These are phyloP conservation scores for Rhizomucor miehei DNA, from an alignment of 371 early-diverging fungal species.

Conservation along the genomic window DNA sequence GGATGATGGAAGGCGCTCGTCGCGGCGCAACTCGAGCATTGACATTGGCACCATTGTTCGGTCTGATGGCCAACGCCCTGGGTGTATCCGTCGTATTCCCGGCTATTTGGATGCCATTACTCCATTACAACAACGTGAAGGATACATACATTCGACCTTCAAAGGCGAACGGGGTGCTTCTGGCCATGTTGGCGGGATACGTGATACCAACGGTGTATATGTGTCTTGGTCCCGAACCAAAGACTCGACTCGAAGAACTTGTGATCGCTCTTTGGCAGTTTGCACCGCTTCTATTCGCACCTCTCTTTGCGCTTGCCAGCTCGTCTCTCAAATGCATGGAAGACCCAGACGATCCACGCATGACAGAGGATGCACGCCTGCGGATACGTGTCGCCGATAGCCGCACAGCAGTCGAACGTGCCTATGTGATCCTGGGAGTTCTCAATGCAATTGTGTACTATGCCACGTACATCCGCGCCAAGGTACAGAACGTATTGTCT, in stretches of 20 bases:
- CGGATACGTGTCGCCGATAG: conserved; percentile 11
- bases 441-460: conserved; percentile 11
- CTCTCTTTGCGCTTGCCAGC: background rate
- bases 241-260: background rate
- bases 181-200: conserved; percentile 10
- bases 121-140: background rate
- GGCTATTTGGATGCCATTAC: conserved; percentile 13
- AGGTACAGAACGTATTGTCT: conserved; percentile 1
- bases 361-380: conserved; percentile 6
- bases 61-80: conserved; percentile 4
- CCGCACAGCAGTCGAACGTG: conserved; percentile 12
- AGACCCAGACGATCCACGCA: conserved; percentile 6
- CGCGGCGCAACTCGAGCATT: conserved; percentile 5
- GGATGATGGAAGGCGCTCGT: conserved; percentile 15
- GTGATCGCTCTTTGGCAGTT: conserved; percentile 13
- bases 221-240: background rate
- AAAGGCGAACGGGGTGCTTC: conserved; percentile 13
- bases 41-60: conserved; percentile 7
- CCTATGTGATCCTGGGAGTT: conserved; percentile 13
- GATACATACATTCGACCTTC: conserved; percentile 1
- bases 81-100: conserved; percentile 13
- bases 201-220: conserved; percentile 8
- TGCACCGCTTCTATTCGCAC: conserved; percentile 5
- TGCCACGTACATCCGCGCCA: conserved; percentile 10
- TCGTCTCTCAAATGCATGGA: conserved; percentile 2